Base-by-base conservation (phyloP, 805 yeast genomes). In the Allodekkera sacchari region DNA sequence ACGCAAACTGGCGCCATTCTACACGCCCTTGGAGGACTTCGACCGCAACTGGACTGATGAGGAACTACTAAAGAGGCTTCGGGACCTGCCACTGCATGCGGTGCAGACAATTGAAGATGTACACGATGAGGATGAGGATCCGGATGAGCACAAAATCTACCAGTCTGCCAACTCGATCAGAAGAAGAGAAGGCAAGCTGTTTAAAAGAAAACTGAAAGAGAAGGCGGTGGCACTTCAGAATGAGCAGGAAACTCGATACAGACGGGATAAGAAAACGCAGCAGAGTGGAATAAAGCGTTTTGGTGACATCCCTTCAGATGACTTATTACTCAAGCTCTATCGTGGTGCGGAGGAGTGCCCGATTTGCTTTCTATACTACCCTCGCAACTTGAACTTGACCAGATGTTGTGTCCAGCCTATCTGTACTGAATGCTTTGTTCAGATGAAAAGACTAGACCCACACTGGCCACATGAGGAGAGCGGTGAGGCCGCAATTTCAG, bases 401-500 rank as follows among this genome's bases (percentile, higher is more conserved):
- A 66, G 94, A 27, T 89, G 98, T 55, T 89, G 98, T 54, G 71
- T 72, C 30, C 97, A 89, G 53, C 88, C 94, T 2, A 87, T 89
- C 14, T 92, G 98, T 58, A 71, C 95, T 2, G 97, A 89, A 57
- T 89, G 98, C 52, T 92, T 89, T 68, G 96, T 89, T 8, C 96
- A 89, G 55, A 87, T 89, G 52, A 85, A 83, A 54, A 69, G 98
- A 32, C 61, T 77, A 21, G 94, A 84, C 8, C 97, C 98, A 0
- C 97, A 89, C 57, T 84, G 87, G 21, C 95, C 96, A 2, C 94
- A 85, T 50, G 89, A 79, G 41, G 74, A 68, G 30, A 55, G 57
- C 9, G 39, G 35, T 9, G n/a, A n/a, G n/a, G 16, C 34, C 14
- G 34, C 37, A 4, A 38, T 48, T 18, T 49, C 50, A 3, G 35